A percentile compares a stretch with the other conserved stretches of the same genome.
These are phyloP conservation scores for Leccinum variicolor DNA, from an alignment of 768 basidiomycete species.

Conservation along the genomic window DNA sequence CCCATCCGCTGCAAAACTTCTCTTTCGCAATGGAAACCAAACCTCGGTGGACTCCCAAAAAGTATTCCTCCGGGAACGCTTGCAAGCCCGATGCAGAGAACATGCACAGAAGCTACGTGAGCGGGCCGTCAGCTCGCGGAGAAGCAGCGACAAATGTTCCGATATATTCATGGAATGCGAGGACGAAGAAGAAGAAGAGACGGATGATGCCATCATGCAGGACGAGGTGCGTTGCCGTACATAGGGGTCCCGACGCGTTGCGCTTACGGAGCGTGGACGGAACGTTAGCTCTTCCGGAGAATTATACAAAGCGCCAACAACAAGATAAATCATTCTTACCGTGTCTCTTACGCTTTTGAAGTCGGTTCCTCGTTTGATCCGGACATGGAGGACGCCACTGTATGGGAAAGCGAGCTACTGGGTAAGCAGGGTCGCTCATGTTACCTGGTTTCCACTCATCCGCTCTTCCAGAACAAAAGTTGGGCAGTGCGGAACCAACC, in stretches of 20 bases:
- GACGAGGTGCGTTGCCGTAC: slow-evolving; percentile 45
- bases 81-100: slow-evolving; percentile 60
- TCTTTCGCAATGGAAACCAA: slow-evolving; percentile 14
- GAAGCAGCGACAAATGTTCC: slow-evolving; percentile 48
- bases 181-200: slow-evolving; percentile 51
- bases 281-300: slow-evolving; percentile 57
- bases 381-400: slow-evolving; percentile 56
- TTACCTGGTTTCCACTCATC: slow-evolving; percentile 1
- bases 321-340: slow-evolving; percentile 50
- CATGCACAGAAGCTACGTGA: slow-evolving; percentile 55
- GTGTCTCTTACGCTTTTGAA: slow-evolving; percentile 60
- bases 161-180: slow-evolving; percentile 44
- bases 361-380: slow-evolving; percentile 80
- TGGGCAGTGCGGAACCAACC: slow-evolving; percentile 20
- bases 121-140: slow-evolving; percentile 38
- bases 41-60: slow-evolving; percentile 47
- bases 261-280: slow-evolving; percentile 6
- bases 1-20: slow-evolving; percentile 6
- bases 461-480: background rate
- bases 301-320: slow-evolving; percentile 55
- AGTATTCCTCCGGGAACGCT: slow-evolving; percentile 53
- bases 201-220: slow-evolving; percentile 56
- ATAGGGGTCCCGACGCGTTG: background rate
- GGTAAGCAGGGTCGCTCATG: slow-evolving; percentile 29
- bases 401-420: slow-evolving; percentile 58